Conservation (phyloP, 2,329 filamentous ascomycete species). For the Paracamarosporium sp. region DNA sequence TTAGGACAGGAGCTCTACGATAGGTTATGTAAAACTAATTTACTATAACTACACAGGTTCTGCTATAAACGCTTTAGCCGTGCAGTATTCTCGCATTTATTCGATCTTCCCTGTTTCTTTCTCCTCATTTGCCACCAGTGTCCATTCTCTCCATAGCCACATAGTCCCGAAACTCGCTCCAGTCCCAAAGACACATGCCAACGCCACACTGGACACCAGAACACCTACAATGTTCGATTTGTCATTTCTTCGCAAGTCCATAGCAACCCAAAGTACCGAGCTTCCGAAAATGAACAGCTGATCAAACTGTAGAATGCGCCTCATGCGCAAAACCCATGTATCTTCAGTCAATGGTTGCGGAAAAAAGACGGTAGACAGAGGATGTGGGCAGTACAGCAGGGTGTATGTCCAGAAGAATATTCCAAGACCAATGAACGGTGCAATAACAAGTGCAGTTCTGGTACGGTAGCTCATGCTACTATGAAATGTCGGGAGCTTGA, state of each 20-base stretch:
- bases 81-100: too few species aligned
- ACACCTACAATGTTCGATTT: neutral
- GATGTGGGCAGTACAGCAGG: slow-evolving; percentile 10
- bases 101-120: too few species aligned
- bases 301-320: slow-evolving; percentile 17
- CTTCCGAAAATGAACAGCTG: slow-evolving; percentile 8
- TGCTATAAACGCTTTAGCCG: too few species aligned
- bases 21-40: too few species aligned
- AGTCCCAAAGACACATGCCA: neutral
- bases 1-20: too few species aligned
- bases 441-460: slow-evolving; percentile 4
- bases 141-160: slow-evolving; percentile 7
- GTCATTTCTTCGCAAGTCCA: neutral
- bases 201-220: neutral
- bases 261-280: slow-evolving; percentile 1
- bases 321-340: slow-evolving; percentile 14
- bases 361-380: slow-evolving; percentile 13
- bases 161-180: slow-evolving; percentile 1
- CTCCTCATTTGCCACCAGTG: neutral
- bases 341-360: slow-evolving; percentile 5
- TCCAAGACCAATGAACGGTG: slow-evolving; percentile 14
- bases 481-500: neutral
- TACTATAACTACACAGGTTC: too few species aligned
- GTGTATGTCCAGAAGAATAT: slow-evolving; percentile 11
- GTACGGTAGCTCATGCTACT: slow-evolving; percentile 8